phyloP scores from a whole-genome alignment of 2,329 filamentous ascomycete species.

The Eutypella sp. region DNA sequence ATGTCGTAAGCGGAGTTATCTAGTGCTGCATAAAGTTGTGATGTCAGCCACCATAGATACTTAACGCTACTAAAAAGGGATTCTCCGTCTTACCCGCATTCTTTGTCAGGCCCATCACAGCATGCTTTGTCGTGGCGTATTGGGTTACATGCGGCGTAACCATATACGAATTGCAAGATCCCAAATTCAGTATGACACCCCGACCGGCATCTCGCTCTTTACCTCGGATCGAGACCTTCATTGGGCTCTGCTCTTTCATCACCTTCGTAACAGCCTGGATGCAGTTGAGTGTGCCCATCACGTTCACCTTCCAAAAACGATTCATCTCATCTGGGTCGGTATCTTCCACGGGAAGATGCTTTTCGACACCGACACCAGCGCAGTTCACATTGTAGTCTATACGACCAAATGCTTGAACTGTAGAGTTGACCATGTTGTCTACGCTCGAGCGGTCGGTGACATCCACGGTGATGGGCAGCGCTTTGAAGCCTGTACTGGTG shows the following conservation, averaged over 20 bases:
- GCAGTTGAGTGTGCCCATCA: constrained; percentile 5
- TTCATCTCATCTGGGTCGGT: constrained; percentile 4
- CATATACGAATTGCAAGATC: constrained; percentile 5
- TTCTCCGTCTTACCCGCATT: too few species aligned
- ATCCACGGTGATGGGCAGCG: not conserved
- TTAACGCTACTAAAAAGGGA: too few species aligned
- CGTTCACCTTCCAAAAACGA: constrained; percentile 8
- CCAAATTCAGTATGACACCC: constrained; percentile 8
- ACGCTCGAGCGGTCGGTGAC: not conserved
- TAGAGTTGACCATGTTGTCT: not conserved
- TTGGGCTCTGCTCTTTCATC: constrained; percentile 4
- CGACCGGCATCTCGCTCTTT: constrained; percentile 2
- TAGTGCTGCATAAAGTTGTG: not conserved
- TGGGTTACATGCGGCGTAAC: constrained; percentile 6
- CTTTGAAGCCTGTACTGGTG: not conserved
- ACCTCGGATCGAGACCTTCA: not conserved
- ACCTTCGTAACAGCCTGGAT: constrained; percentile 2
- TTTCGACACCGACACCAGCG: not conserved
- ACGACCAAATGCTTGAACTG: not conserved
- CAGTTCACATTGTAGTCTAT: constrained; percentile 2
- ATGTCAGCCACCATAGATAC: too few species aligned
- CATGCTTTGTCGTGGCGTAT: constrained; percentile 7
- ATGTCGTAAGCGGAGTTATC: not conserved
- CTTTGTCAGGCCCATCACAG: constrained; percentile 6
- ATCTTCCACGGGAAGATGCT: not conserved